Conservation (phyloP, 257 asterid genomes). For the Jasminum sambac region DNA sequence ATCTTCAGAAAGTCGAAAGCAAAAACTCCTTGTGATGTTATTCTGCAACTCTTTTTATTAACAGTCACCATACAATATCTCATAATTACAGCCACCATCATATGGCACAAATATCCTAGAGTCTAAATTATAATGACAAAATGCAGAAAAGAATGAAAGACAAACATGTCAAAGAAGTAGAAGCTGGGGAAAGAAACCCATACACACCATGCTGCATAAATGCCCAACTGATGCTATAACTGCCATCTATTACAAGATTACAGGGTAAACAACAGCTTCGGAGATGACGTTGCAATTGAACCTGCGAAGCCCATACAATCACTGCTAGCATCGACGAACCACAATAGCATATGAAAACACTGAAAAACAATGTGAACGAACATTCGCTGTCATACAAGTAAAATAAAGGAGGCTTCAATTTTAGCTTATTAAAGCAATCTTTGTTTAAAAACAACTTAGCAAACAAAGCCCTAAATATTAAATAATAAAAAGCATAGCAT, state of each 20-base stretch:
- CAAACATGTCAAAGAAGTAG: slow-evolving; percentile 12
- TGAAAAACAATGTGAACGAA: slow-evolving; percentile 11
- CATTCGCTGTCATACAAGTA: slow-evolving; percentile 6
- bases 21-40: not conserved
- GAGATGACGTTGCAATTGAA: slow-evolving; percentile 30
- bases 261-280: slow-evolving; percentile 18
- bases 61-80: not conserved
- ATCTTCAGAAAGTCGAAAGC: not conserved
- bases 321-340: not conserved
- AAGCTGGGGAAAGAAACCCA: slow-evolving; percentile 12
- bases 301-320: slow-evolving; percentile 31
- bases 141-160: slow-evolving; percentile 6
- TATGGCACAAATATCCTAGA: not conserved
- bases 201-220: slow-evolving; percentile 39
- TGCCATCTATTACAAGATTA: slow-evolving; percentile 34
- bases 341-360: not conserved
- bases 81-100: not conserved
- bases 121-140: not conserved
- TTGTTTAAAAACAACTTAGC: not conserved
- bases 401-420: slow-evolving; percentile 6
- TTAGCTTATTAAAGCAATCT: not conserved
- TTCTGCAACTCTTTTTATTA: not conserved
- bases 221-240: slow-evolving; percentile 29
- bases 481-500: not conserved
- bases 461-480: not conserved